Base-by-base conservation (phyloP, 1,284 basidiomycete species). In the Earliella scabrosa region DNA sequence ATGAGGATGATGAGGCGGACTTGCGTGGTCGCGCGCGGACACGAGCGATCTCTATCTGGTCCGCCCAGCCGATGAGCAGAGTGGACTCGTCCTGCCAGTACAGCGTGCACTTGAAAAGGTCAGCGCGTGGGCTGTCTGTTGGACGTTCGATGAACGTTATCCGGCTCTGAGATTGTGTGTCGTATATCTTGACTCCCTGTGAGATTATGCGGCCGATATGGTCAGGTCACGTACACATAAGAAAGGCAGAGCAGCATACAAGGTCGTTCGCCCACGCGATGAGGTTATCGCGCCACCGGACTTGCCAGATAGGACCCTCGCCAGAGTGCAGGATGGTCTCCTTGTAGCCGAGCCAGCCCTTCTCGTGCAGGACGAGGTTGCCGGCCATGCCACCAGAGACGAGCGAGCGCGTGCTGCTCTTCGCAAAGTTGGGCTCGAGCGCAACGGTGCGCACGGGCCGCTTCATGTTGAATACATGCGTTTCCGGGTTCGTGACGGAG, bases 221-320 rank as follows among this genome's bases (percentile, higher is more conserved):
- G 5, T 27, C 29, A 23, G 8, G 29, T 4, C 13, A 36, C 4
- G 36, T n/a, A n/a, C n/a, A n/a, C n/a, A n/a, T n/a, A 29, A 23
- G 40, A 11, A 35, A 23, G 1, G 32, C 0, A 47, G 18, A 39
- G 36, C n/a, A 50, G 67, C 87, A 64, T 63, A 93, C 92, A 39
- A 88, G 69, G 71, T 99, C 97, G 66, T 95, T 97, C 1, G 97
- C 95, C 97, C 97, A 99, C 0, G 95, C 95, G 57, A 98, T 94
- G 26, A 98, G 79, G 52, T 84, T 83, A 2, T 87, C 89, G 63
- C 86, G 80, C 97, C 97, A 99, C 54, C 90, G 82, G 4, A 88
- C 86, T 34, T 89, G 87, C 95, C 95, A 98, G 56, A 99, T 93
- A 0, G 97, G 93, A 1, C 97, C 97, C 73, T 99, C 97, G 3